Percentiles rank a stretch among this genome's conserved stretches.
phyloP scores from a whole-genome alignment of 1,284 basidiomycete genomes.

The Cutaneotrichosporon arboriforme region DNA sequence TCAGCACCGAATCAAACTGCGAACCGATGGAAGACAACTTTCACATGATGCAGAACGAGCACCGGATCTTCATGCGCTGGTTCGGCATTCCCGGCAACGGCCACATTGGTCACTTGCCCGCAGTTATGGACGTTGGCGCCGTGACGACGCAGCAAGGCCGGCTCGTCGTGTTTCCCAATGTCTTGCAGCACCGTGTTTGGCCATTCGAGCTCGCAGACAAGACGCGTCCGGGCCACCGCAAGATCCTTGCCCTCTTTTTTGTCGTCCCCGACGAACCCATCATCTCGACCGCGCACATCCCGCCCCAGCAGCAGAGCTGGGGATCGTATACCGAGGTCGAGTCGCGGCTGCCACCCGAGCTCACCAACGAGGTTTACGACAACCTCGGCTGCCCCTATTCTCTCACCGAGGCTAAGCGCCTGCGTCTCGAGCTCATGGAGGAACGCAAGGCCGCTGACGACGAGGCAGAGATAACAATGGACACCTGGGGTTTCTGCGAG shows the following conservation, averaged over 20 bases:
- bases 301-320: constrained; percentile 19
- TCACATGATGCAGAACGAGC: constrained; percentile 6
- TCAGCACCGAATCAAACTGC: constrained; percentile 3
- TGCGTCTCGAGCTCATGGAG: constrained; percentile 17
- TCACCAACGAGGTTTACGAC: constrained; percentile 9
- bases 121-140: not conserved
- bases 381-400: constrained; percentile 12
- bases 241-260: constrained; percentile 20
- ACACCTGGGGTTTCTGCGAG: constrained; percentile 13
- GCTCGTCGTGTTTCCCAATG: constrained; percentile 13
- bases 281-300: constrained; percentile 10
- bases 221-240: constrained; percentile 12
- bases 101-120: not conserved
- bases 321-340: not conserved
- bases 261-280: constrained; percentile 12
- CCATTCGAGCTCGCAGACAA: constrained; percentile 12
- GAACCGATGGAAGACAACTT: not conserved
- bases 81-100: constrained; percentile 4
- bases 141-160: constrained; percentile 3
- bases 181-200: constrained; percentile 11
- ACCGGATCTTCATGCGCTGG: not conserved
- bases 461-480: not conserved
- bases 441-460: constrained; percentile 9
- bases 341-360: constrained; percentile 8
- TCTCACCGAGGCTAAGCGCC: constrained; percentile 10